Evolutionary conservation across 139 green algal species (phyloP), one percentile per base, ranked within the genome.

Genomic region (Closterium sp.): DNA sequence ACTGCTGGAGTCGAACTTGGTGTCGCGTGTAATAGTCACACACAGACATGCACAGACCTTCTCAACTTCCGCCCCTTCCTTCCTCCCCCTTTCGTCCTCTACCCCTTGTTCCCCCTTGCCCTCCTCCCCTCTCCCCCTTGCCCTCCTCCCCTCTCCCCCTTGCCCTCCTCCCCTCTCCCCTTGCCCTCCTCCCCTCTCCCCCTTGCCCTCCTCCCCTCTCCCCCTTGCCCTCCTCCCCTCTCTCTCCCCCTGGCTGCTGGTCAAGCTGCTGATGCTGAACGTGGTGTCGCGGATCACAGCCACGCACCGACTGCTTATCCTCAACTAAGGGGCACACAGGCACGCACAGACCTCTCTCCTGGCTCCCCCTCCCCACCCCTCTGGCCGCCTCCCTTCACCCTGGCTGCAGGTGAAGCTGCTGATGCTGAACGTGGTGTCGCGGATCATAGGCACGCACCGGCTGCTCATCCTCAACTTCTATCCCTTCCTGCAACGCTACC

Each of bases 401-500:
- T 86, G 12, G 4, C 7, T 87, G 90, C 91, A 93, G 91, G 92
- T 93, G 84, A 95, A 95, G 92, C 84, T 96, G 92, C 76, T 95
- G 89, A 93, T 96, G 90, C 92, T 96, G 69, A 91, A 94, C 36
- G 94, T 96, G 4, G 90, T 96, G 19, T 95, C 93, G 30, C 95
- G 98, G 30, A 91, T 97, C 21, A 95, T 99, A 33, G 97, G 97
- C 31, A 94, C 97, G 88, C 98, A 99, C 95, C 96, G 96, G 93
- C 96, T 99, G 81, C 93, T 98, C 66, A 88, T 99, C 30, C 96
- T 98, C 91, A 98, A 98, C 95, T 99, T 98, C 94, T 99, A 99
- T 94, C 96, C 98, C 35, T 98, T 96, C 94, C 94, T 96, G 86
- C 94, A 98, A 28, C 96, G 98, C 89, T 95, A 95, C 84, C 33